These are phyloP conservation scores for Naganishia vishniacii DNA, from an alignment of 768 basidiomycete genomes.

Conservation along the genomic window DNA sequence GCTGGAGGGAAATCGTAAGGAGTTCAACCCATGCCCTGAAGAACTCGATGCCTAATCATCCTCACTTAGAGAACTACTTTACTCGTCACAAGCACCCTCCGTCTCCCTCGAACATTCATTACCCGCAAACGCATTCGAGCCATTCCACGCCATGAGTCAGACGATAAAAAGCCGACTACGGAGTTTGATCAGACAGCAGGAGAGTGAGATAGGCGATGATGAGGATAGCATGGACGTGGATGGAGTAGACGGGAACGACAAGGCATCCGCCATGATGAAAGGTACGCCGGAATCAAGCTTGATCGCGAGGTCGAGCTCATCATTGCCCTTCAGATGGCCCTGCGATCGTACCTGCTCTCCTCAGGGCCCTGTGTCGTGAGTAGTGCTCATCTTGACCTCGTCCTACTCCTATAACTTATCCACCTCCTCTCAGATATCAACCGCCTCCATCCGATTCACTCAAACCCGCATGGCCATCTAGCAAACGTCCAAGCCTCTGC, in stretches of 20 bases:
- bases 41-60: no score
- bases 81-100: constrained; percentile 56
- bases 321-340: constrained; percentile 32
- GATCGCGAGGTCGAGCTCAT: neutral
- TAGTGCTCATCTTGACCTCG: neutral
- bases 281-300: constrained; percentile 55
- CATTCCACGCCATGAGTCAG: constrained; percentile 72
- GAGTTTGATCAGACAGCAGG: constrained; percentile 56
- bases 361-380: constrained; percentile 86
- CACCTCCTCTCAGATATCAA: constrained; percentile 61
- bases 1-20: constrained; percentile 39
- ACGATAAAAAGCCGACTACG: constrained; percentile 61
- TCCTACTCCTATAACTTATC: constrained; percentile 44
- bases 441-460: constrained; percentile 52
- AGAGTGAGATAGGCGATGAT: constrained; percentile 20
- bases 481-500: constrained; percentile 33
- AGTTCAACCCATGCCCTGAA: no score
- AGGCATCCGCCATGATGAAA: constrained; percentile 29
- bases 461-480: constrained; percentile 22
- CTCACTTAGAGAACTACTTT: constrained; percentile 64
- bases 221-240: constrained; percentile 53
- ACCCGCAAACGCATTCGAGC: constrained; percentile 67
- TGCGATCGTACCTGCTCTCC: constrained; percentile 76
- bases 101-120: constrained; percentile 26
- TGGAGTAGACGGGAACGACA: constrained; percentile 42